Evolutionary conservation across 176 grass and related monocot species (phyloP).

Genomic region (Tillandsia fasciculata): DNA sequence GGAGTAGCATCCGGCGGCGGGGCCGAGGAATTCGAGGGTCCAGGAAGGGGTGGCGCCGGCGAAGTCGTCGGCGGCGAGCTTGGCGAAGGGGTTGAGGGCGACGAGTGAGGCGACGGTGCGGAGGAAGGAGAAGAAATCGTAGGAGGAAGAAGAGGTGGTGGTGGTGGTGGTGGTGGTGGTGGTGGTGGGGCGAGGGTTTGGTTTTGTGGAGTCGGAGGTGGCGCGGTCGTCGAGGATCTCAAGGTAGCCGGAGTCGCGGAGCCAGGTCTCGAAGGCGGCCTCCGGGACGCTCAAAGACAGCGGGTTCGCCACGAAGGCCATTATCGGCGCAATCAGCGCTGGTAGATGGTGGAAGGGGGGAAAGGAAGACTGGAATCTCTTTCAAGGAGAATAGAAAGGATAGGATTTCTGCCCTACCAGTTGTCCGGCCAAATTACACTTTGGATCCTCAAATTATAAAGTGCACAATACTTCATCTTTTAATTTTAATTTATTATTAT

Average conservation of each 20-base stretch:
- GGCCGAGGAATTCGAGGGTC: slow-evolving; percentile 62
- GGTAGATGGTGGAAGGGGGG: background rate
- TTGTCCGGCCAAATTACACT: too few relatives aligned
- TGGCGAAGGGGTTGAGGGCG: slow-evolving; percentile 72
- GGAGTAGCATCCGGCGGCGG: slow-evolving; percentile 49
- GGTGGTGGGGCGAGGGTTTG: background rate
- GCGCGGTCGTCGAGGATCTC: slow-evolving; percentile 63
- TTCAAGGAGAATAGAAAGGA: background rate
- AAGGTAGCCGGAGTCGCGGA: slow-evolving; percentile 86
- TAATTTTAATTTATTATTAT: background rate
- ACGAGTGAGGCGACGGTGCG: slow-evolving; percentile 64
- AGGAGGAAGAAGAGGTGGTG: slow-evolving; percentile 4
- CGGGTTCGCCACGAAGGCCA: slow-evolving; percentile 61
- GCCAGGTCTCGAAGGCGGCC: slow-evolving; percentile 78
- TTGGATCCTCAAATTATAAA: too few relatives aligned
- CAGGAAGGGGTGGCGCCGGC: slow-evolving; percentile 63
- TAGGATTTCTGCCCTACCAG: background rate
- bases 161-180: slow-evolving; percentile 6
- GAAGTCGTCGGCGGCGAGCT: slow-evolving; percentile 44
- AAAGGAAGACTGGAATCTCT: background rate
- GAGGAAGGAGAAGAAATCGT: slow-evolving; percentile 43
- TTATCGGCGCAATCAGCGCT: background rate
- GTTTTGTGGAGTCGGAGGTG: background rate
- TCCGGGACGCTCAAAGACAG: slow-evolving; percentile 78
- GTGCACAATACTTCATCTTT: background rate